These are phyloP conservation scores for Extremus antarcticus DNA, from an alignment of 495 filamentous ascomycete species.

Conservation along the genomic window DNA sequence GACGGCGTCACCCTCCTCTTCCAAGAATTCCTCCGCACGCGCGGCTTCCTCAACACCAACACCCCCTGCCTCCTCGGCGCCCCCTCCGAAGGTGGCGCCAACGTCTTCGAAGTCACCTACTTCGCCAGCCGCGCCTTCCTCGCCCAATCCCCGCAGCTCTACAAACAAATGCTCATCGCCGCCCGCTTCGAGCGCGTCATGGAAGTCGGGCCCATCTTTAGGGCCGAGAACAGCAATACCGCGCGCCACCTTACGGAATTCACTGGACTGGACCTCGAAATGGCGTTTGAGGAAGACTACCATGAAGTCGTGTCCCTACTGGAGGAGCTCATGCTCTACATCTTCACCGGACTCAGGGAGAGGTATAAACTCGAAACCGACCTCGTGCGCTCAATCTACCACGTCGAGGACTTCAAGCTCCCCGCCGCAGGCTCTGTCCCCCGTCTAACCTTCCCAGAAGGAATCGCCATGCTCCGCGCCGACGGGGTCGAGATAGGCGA, in stretches of 20 bases:
- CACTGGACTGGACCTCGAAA: constrained; percentile 37
- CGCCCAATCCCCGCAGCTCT: constrained; percentile 36
- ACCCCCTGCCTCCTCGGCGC: constrained; percentile 34
- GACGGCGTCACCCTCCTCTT: constrained; percentile 31
- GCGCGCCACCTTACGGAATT: constrained; percentile 38
- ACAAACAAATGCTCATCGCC: constrained; percentile 39
- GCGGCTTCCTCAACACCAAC: constrained; percentile 29
- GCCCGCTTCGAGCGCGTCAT: constrained; percentile 33
- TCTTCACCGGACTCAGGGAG: constrained; percentile 33
- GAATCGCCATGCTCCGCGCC: constrained; percentile 67
- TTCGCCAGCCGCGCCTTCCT: constrained; percentile 33
- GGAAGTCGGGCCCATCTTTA: constrained; percentile 36
- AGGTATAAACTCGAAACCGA: constrained; percentile 34
- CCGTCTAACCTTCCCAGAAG: constrained; percentile 76
- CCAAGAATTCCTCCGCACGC: constrained; percentile 29
- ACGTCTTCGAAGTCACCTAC: constrained; percentile 37
- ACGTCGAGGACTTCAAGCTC: constrained; percentile 37
- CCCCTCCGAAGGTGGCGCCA: constrained; percentile 34
- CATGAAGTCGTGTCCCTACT: constrained; percentile 36
- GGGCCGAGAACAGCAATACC: constrained; percentile 39
- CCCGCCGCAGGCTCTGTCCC: constrained; percentile 62
- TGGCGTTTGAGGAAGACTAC: constrained; percentile 37
- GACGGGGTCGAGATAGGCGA: constrained; percentile 59
- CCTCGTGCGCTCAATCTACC: constrained; percentile 31
- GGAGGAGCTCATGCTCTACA: constrained; percentile 35